phyloP scores from a whole-genome alignment of 768 basidiomycete species.

The Botryobasidium botryosum region DNA sequence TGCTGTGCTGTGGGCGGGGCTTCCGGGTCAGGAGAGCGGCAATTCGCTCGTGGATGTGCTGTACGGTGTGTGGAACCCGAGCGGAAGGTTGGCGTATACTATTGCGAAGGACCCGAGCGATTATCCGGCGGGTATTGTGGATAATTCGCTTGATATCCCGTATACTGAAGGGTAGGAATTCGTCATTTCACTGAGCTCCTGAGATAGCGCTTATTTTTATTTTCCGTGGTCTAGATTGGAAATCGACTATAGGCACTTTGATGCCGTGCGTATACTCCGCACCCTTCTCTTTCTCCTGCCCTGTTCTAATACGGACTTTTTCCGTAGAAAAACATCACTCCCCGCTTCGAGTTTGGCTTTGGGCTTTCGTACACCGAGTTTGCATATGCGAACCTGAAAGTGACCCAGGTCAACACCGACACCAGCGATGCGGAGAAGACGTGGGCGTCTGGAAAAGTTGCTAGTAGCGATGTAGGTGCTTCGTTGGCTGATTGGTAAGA shows the following conservation, averaged over 20 bases:
- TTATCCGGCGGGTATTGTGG: slow-evolving; percentile 28
- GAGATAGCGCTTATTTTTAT: background rate
- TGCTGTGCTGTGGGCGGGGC: slow-evolving; percentile 39
- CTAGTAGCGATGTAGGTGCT: slow-evolving; percentile 1
- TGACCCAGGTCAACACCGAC: background rate
- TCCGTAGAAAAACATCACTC: slow-evolving; percentile 17
- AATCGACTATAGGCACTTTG: slow-evolving; percentile 17
- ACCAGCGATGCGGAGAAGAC: background rate
- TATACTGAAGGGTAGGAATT: background rate
- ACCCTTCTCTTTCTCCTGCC: background rate
- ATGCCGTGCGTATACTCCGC: slow-evolving; percentile 5
- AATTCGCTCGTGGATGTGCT: slow-evolving; percentile 57
- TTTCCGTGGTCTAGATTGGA: background rate
- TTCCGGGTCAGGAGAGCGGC: slow-evolving; percentile 53
- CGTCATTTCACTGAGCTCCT: slow-evolving; percentile 3
- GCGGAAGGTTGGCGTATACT: slow-evolving; percentile 55
- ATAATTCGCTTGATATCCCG: background rate
- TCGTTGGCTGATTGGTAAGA: slow-evolving; percentile 7
- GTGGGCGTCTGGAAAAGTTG: slow-evolving; percentile 1
- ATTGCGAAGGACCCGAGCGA: slow-evolving; percentile 46
- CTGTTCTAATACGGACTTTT: background rate
- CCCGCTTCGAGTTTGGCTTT: slow-evolving; percentile 24
- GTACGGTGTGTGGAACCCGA: slow-evolving; percentile 52
- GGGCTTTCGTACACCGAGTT: slow-evolving; percentile 25
- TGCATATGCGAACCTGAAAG: slow-evolving; percentile 18